phyloP scores from a whole-genome alignment of 176 grass and related monocot species.

The Pharus latifolius region DNA sequence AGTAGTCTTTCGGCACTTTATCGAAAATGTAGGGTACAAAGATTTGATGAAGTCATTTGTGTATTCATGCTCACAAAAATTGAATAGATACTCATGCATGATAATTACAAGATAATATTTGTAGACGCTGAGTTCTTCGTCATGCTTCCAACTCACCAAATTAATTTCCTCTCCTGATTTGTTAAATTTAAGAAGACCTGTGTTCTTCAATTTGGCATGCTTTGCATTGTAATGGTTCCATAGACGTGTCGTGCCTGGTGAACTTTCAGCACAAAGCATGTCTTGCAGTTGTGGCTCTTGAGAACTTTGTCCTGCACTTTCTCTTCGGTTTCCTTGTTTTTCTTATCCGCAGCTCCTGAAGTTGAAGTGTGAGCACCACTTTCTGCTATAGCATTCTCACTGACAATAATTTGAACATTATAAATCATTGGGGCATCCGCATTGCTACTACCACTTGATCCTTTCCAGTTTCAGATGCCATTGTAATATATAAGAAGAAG shows the following conservation, averaged over 20 bases:
- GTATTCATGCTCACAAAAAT: background rate
- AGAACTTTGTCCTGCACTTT: background rate
- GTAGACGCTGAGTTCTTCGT: background rate
- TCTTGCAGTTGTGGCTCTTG: background rate
- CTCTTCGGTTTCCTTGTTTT: background rate
- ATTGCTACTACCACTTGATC: background rate
- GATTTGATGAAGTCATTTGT: background rate
- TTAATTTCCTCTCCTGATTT: background rate
- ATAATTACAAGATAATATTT: background rate
- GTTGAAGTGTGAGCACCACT: background rate
- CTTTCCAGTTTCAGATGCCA: background rate
- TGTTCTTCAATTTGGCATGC: background rate
- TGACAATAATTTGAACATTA: background rate
- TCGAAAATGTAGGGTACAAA: background rate
- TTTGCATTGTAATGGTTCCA: background rate
- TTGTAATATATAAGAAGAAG: background rate
- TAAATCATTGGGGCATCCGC: background rate
- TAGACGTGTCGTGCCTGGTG: background rate
- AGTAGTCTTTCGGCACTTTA: background rate
- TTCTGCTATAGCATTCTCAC: background rate
- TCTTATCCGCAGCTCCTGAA: background rate
- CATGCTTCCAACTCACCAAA: background rate
- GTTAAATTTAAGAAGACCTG: background rate
- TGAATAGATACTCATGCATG: background rate
- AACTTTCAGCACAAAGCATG: background rate